phyloP scores from a whole-genome alignment of 305 asterid genomes.

The Rubia peregrina region DNA sequence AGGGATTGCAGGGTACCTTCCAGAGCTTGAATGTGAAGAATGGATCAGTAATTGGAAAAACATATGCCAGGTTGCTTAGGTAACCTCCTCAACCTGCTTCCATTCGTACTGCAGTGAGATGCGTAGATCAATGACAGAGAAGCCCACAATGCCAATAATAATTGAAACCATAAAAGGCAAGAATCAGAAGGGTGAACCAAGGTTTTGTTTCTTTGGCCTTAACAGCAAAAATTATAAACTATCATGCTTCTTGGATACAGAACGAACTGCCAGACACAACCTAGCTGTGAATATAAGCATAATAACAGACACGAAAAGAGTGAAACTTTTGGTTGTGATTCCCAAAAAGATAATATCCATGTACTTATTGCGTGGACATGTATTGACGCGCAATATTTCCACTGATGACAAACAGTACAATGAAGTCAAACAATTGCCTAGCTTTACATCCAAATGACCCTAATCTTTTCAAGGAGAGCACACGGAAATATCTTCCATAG shows the following conservation, averaged over 20 bases:
- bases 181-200: not conserved
- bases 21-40: constrained; percentile 30
- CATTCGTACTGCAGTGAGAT: constrained; percentile 53
- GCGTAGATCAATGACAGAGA: constrained; percentile 35
- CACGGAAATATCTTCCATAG: not conserved
- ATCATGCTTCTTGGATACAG: not conserved
- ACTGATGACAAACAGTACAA: not conserved
- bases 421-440: too few relatives aligned
- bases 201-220: not conserved
- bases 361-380: not conserved
- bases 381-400: too few relatives aligned
- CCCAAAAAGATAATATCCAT: too few relatives aligned
- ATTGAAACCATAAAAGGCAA: constrained; percentile 4
- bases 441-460: not conserved
- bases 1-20: constrained; percentile 32
- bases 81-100: constrained; percentile 54
- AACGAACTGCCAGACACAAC: not conserved
- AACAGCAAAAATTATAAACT: not conserved
- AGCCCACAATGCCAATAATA: not conserved
- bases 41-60: constrained; percentile 28
- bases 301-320: not conserved
- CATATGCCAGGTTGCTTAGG: constrained; percentile 33
- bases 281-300: not conserved
- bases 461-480: not conserved
- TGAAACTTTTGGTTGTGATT: not conserved